phyloP scores from a whole-genome alignment of 208 protist species.

The Tetramitus jugosus region DNA sequence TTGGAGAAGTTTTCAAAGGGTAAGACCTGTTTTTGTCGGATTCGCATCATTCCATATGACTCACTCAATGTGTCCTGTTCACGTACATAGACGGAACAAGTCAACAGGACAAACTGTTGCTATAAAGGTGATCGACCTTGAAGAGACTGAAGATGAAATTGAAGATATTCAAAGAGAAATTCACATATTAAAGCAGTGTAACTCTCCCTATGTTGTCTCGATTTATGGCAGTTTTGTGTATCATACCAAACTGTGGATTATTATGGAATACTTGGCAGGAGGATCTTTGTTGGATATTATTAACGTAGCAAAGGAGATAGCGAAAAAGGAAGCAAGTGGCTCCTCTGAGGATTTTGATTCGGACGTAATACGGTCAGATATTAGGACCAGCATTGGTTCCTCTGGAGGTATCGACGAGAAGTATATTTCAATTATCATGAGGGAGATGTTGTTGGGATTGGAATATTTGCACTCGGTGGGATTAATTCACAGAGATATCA shows the following conservation, averaged over 20 bases:
- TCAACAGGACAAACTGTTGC: constrained; percentile 58
- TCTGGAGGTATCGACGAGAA: constrained; percentile 51
- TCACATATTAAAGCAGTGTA: constrained; percentile 55
- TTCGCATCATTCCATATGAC: not conserved
- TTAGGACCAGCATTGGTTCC: constrained; percentile 40
- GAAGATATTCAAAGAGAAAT: constrained; percentile 84
- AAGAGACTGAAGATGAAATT: constrained; percentile 79
- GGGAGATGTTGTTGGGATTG: constrained; percentile 61
- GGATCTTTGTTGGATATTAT: constrained; percentile 54
- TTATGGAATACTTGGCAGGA: constrained; percentile 81
- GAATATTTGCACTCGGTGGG: constrained; percentile 66
- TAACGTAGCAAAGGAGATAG: too few relatives aligned
- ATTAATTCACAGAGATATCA: constrained; percentile 85
- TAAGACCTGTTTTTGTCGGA: constrained; percentile 25
- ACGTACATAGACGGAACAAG: constrained; percentile 35
- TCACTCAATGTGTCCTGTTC: not conserved
- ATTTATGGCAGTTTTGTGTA: constrained; percentile 71
- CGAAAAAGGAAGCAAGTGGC: too few relatives aligned
- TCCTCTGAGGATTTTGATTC: not conserved
- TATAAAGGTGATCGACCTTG: constrained; percentile 82
- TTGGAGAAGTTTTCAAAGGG: constrained; percentile 69
- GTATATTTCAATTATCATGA: constrained; percentile 60
- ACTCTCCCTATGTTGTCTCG: constrained; percentile 56
- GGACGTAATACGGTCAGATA: too few relatives aligned
- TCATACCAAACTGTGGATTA: constrained; percentile 74